These are phyloP conservation scores for Fusarium illudens DNA, from an alignment of 2,329 filamentous ascomycete species.

Conservation along the genomic window DNA sequence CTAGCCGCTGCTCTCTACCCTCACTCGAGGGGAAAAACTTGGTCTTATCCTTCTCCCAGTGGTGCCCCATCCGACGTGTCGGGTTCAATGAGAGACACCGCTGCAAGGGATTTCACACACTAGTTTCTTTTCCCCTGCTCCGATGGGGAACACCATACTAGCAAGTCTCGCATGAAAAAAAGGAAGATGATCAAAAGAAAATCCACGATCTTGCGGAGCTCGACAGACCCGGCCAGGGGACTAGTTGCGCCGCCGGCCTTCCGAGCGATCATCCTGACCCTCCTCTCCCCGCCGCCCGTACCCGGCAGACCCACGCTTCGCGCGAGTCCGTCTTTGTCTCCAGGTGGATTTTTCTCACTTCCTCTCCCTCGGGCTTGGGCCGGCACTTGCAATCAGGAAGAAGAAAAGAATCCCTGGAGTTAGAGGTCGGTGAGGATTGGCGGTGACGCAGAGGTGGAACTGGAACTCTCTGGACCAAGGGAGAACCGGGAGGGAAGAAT, in stretches of 20 bases:
- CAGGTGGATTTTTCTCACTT: neutral
- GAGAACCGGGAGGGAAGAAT: neutral
- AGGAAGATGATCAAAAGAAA: slow-evolving; percentile 1
- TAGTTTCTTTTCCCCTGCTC: neutral
- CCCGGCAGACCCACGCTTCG: slow-evolving; percentile 1
- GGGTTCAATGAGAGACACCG: neutral
- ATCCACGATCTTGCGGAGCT: slow-evolving; percentile 11
- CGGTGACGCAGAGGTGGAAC: slow-evolving; percentile 1
- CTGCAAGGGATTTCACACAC: neutral
- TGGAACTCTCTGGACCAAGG: neutral
- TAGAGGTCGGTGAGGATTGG: slow-evolving; percentile 6
- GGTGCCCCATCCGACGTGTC: slow-evolving; percentile 2
- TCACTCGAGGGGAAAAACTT: slow-evolving; percentile 13
- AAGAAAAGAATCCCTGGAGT: neutral
- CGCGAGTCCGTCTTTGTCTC: slow-evolving; percentile 8
- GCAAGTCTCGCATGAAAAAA: neutral
- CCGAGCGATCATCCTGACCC: slow-evolving; percentile 18
- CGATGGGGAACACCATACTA: neutral
- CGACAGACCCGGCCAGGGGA: slow-evolving; percentile 5
- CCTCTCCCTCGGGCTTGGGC: neutral
- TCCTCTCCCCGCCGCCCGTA: slow-evolving; percentile 7
- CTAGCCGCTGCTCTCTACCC: slow-evolving; percentile 10
- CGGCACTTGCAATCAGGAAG: neutral
- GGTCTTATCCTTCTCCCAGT: slow-evolving; percentile 8
- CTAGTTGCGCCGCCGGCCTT: slow-evolving; percentile 5